phyloP scores from a whole-genome alignment of 2,329 filamentous ascomycete genomes.

The Onygenales sp. region DNA sequence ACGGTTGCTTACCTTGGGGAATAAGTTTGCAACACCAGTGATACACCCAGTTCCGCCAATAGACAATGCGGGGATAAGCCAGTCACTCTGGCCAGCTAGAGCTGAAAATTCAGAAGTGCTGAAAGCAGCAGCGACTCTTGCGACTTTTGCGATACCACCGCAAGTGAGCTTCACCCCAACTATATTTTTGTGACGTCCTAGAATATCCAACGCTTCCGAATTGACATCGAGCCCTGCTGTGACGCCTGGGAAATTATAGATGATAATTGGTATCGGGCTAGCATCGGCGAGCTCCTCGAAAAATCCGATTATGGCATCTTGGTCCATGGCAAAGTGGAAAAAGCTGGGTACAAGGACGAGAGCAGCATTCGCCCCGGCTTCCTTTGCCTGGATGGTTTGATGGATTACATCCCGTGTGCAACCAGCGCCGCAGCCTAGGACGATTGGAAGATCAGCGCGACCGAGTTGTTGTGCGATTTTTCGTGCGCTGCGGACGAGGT shows the following conservation, averaged over 20 bases:
- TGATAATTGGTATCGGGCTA: constrained; percentile 38
- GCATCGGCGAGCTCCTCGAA: constrained; percentile 53
- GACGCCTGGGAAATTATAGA: constrained; percentile 41
- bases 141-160: constrained; percentile 33
- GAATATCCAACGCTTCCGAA: constrained; percentile 25
- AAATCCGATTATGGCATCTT: constrained; percentile 49
- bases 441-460: constrained; percentile 28
- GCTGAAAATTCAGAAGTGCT: constrained; percentile 28
- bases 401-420: constrained; percentile 39
- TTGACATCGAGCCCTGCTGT: constrained; percentile 36
- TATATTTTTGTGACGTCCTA: constrained; percentile 27
- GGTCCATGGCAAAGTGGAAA: constrained; percentile 58
- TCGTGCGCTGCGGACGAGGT: constrained; percentile 30
- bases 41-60: constrained; percentile 53
- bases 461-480: constrained; percentile 26
- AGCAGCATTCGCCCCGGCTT: constrained; percentile 61
- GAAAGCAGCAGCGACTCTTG: constrained; percentile 28
- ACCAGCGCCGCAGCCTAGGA: constrained; percentile 31
- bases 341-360: constrained; percentile 65
- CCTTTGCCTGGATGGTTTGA: constrained; percentile 55
- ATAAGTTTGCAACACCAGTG: constrained; percentile 54
- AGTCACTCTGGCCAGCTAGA: constrained; percentile 35
- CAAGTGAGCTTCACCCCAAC: constrained; percentile 30
- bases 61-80: constrained; percentile 46
- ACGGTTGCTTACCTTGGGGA: constrained; percentile 36